Evolutionary conservation across 148 eudicot genomes (phyloP).

Genomic region (Fagopyrum esculentum): DNA sequence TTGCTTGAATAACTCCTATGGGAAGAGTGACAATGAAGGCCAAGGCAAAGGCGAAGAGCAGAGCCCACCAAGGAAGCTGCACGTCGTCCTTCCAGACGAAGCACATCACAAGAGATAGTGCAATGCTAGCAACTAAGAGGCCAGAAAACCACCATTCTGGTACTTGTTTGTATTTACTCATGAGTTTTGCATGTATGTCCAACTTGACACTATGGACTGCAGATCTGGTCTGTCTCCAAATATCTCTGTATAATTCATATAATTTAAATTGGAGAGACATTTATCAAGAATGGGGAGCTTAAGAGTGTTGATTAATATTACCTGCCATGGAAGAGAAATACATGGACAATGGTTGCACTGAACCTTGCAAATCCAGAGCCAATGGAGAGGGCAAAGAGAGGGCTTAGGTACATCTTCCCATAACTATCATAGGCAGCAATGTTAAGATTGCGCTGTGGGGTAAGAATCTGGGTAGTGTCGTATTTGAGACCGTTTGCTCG

Average conservation of each 20-base stretch:
- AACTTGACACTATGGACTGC: slow-evolving; percentile 60
- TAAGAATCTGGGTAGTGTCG: slow-evolving; percentile 79
- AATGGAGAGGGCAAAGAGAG: slow-evolving; percentile 92
- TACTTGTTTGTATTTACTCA: slow-evolving; percentile 82
- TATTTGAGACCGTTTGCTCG: slow-evolving; percentile 65
- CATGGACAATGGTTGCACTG: slow-evolving; percentile 89
- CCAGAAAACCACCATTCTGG: slow-evolving; percentile 90
- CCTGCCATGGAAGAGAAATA: slow-evolving; percentile 93
- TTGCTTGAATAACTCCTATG: slow-evolving; percentile 97
- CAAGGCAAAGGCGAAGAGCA: slow-evolving; percentile 82
- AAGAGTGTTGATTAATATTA: slow-evolving; percentile 30
- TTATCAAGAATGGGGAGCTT: slow-evolving; percentile 48
- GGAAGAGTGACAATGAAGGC: slow-evolving; percentile 93
- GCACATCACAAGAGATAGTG: slow-evolving; percentile 61
- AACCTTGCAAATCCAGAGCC: slow-evolving; percentile 95
- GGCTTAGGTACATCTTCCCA: slow-evolving; percentile 87
- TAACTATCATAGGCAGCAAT: slow-evolving; percentile 72
- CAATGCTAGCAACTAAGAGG: slow-evolving; percentile 52
- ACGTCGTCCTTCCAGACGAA: slow-evolving; percentile 88
- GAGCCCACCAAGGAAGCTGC: slow-evolving; percentile 99
- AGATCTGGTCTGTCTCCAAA: slow-evolving; percentile 85
- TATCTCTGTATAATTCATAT: slow-evolving; percentile 43
- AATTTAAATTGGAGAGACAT: too few relatives aligned
- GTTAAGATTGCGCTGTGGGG: slow-evolving; percentile 77
- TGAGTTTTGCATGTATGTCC: slow-evolving; percentile 78